phyloP scores from a whole-genome alignment of 345 rosid species.

The Conringia planisiliqua region DNA sequence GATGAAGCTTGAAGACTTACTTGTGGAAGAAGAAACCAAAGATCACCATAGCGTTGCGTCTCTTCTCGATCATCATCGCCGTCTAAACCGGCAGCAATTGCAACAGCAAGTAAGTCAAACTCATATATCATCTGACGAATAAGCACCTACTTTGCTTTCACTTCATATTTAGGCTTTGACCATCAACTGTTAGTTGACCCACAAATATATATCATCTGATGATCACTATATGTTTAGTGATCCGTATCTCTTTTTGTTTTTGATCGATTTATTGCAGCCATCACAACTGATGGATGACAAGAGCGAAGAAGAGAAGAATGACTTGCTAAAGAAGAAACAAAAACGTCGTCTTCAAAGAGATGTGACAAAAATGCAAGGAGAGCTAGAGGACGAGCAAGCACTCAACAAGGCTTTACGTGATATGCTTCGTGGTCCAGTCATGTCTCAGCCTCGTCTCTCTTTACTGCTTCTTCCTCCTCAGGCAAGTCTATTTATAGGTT shows the following conservation, averaged over 20 bases:
- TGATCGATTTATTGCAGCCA: neutral
- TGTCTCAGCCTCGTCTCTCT: slow-evolving; percentile 55
- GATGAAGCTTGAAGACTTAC: slow-evolving; percentile 83
- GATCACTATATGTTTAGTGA: neutral
- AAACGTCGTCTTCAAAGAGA: slow-evolving; percentile 13
- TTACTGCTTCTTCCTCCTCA: slow-evolving; percentile 74
- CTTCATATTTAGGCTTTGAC: neutral
- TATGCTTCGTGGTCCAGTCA: slow-evolving; percentile 57
- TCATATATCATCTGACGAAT: neutral
- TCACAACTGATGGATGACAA: slow-evolving; percentile 3
- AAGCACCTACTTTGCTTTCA: neutral
- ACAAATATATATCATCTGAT: neutral
- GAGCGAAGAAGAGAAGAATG: slow-evolving; percentile 40
- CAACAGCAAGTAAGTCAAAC: slow-evolving; percentile 17
- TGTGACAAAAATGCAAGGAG: slow-evolving; percentile 54
- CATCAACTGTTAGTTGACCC: neutral
- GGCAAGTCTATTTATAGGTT: slow-evolving; percentile 28
- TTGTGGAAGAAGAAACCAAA: slow-evolving; percentile 47
- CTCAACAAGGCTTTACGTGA: slow-evolving; percentile 56
- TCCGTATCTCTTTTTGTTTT: neutral
- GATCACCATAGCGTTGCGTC: slow-evolving; percentile 27
- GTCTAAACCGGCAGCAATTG: neutral
- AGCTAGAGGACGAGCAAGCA: slow-evolving; percentile 57
- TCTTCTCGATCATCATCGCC: slow-evolving; percentile 33
- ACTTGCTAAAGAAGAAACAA: slow-evolving; percentile 55